Percentiles rank a stretch among this genome's conserved stretches.
These are phyloP conservation scores for Myriosclerotinia scirpicola DNA, from an alignment of 2,329 filamentous ascomycete genomes.

Conservation along the genomic window DNA sequence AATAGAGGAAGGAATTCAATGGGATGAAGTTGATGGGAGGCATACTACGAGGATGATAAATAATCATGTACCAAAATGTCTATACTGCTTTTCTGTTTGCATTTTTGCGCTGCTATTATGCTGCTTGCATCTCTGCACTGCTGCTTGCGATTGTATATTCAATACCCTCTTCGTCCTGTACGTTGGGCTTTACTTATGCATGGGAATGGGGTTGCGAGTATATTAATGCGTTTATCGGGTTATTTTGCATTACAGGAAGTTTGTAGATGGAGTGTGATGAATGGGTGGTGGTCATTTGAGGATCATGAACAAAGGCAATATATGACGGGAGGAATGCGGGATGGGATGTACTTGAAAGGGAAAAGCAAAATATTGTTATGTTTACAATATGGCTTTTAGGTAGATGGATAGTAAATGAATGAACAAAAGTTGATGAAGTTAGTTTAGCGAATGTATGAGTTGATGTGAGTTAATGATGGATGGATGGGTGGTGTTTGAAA, in stretches of 20 bases:
- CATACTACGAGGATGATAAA: slow-evolving; percentile 15
- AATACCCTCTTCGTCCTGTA: slow-evolving; percentile 17
- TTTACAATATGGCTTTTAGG: background rate
- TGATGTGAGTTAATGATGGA: no score
- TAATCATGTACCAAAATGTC: slow-evolving; percentile 32
- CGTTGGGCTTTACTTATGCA: slow-evolving; percentile 19
- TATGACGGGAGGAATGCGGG: background rate
- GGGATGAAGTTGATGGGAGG: slow-evolving; percentile 4
- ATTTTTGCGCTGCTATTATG: slow-evolving; percentile 15
- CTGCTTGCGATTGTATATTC: slow-evolving; percentile 12
- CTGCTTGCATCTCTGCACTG: slow-evolving; percentile 10
- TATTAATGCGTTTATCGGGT: background rate
- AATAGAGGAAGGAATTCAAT: slow-evolving; percentile 12
- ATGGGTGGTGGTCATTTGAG: background rate
- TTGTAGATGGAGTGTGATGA: background rate
- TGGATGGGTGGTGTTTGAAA: no score
- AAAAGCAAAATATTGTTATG: background rate
- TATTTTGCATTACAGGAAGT: background rate
- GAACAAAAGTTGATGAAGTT: background rate
- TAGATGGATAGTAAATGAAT: background rate
- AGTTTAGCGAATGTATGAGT: background rate
- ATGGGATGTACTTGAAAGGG: background rate
- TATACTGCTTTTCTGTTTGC: slow-evolving; percentile 21
- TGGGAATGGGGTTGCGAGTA: slow-evolving; percentile 4
- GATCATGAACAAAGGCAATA: background rate